Evolutionary conservation across 768 basidiomycete species (phyloP), one percentile per base, ranked within the genome.

Genomic region (Tylopilus sp.): DNA sequence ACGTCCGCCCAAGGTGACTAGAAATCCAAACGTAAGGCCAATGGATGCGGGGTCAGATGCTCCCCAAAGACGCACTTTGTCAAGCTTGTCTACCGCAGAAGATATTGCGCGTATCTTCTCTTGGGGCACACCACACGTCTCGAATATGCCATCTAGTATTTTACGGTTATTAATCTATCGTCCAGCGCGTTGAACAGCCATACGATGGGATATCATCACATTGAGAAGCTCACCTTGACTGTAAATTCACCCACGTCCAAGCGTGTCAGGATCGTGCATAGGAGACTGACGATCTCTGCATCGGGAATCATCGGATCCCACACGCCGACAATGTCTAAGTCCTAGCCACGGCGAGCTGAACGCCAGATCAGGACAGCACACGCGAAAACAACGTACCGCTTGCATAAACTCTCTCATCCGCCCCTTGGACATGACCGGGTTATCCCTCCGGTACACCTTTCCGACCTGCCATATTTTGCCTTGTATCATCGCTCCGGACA

Each of bases 301-400:
- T 98, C 97, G 9, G 97, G 91, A 48, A 99, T 91, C 97, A 99
- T 99, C 4, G 91, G 73, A 68, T 99, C 97, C 85, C 91, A 98
- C 8, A 69, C 63, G 9, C 97, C 97, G 26, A 88, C 82, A 47
- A 98, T 93, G 68, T 98, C 97, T 62, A 98, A 89, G 69, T 99
- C 95, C 94, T 95, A 35, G 12, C 15, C n/a, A n/a, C n/a, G n/a
- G 18, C 41, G 9, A 50, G 3, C 33, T 48, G 40, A 43, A 47
- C 11, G 45, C 20, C 22, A 0, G 10, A 4, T 11, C 6, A 0
- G 30, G 33, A 3, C 3, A 11, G 15, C 28, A 23, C 36, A 50
- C 40, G 15, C 2, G 47, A 4, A 40, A 4, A 4, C 5, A 21
- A 54, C 82, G 58, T 58, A 94, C 92, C 56, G 95, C 97, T 70